Evolutionary conservation across 2,329 filamentous ascomycete genomes (phyloP).

Genomic region (Nothophoma quercina): DNA sequence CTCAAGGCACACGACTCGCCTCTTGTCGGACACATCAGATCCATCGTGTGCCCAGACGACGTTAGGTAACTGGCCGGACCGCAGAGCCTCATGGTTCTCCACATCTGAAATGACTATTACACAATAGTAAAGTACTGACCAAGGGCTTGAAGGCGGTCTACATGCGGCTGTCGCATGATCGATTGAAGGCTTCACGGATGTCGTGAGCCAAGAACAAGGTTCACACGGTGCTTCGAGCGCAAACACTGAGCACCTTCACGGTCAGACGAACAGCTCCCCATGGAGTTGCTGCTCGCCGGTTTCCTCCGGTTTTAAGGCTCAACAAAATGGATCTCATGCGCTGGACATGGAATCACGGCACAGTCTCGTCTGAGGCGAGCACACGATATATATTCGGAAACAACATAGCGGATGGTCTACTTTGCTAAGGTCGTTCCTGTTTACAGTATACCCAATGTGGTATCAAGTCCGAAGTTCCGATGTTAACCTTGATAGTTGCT

Average conservation of each 20-base stretch:
- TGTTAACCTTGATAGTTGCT: slow-evolving; percentile 3
- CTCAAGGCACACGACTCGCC: neutral
- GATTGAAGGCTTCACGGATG: neutral
- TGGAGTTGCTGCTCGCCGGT: slow-evolving; percentile 10
- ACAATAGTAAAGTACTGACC: slow-evolving; percentile 9
- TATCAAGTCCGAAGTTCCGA: slow-evolving; percentile 16
- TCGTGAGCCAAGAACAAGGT: neutral
- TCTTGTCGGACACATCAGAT: neutral
- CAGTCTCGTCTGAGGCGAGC: slow-evolving; percentile 4
- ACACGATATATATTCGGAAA: slow-evolving; percentile 8
- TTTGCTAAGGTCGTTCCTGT: slow-evolving; percentile 12
- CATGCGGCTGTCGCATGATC: slow-evolving; percentile 9
- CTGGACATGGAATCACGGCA: slow-evolving; percentile 5
- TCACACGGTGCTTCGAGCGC: neutral
- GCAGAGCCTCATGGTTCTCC: slow-evolving; percentile 19
- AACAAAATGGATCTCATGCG: neutral
- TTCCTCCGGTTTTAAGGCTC: slow-evolving; percentile 11
- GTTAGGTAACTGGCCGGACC: slow-evolving; percentile 9
- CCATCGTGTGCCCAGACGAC: slow-evolving; percentile 8
- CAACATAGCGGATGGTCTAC: slow-evolving; percentile 12
- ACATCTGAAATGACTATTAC: slow-evolving; percentile 16
- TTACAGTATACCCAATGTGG: slow-evolving; percentile 9
- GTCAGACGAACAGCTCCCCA: slow-evolving; percentile 1
- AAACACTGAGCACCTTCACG: neutral
- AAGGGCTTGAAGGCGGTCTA: slow-evolving; percentile 11